Evolutionary conservation across 495 filamentous ascomycete genomes (phyloP), one percentile per base, ranked within the genome.

Genomic region (Evansstolkia leycettana): DNA sequence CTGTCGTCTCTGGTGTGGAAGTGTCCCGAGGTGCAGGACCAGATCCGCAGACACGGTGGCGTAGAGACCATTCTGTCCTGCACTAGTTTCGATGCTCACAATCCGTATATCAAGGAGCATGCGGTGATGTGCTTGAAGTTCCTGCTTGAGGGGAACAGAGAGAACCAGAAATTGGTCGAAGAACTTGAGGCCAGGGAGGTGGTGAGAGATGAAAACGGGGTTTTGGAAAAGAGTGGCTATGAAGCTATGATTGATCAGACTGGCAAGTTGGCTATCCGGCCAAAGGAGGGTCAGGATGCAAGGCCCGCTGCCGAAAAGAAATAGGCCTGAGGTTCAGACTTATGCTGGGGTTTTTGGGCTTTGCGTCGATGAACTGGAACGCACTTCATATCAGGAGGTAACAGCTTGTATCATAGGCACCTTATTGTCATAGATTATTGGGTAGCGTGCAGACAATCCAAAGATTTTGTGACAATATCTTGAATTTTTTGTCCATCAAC

Each of bases 121-220:
- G 86, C 85, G 2, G 82, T 89, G 36, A 82, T 95, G 64, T 87
- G 83, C 40, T 64, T 95, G 28, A 84, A 88, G 47, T 94, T 87
- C 61, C 58, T 90, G 33, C 73, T 93, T 50, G 87, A 95, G 48
- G 82, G 82, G 2, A 89, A 80, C 37, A 69, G 72, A 6, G 82
- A 82, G 40, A 90, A 89, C 25, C 78, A 84, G 50, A 70, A 75
- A 18, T 73, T 85, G 19, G 70, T 94, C 7, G 69, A 78, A 43
- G 71, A 75, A 15, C 65, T 93, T 18, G 69, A 75, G 43, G 67
- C 68, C 5, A 56, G 61, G 3, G 57, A 67, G 44, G 62, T 67
- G 6, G 63, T 70, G 4, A 65, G 54, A 16, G 64, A 67, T 32
- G 69, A 73, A 1, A 40, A 45, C 12, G 62, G 62, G 6, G 50